Base-by-base conservation (phyloP, 441 rosid genomes). In the Jatropha multifida region DNA sequence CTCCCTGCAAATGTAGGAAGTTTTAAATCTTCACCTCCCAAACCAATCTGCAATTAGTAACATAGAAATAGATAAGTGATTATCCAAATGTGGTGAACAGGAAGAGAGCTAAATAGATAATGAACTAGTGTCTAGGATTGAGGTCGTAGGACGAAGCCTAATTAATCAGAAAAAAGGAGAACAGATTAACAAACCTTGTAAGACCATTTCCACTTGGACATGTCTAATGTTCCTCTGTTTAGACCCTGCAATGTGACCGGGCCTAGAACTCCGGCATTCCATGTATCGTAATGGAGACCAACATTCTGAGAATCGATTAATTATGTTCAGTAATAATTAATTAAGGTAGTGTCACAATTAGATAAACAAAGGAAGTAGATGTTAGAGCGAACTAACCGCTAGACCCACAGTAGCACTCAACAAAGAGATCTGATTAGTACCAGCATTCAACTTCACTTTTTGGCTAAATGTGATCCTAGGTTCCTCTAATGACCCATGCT, bases 161-260 rank as follows among this genome's bases (percentile, higher is more conserved):
- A 4, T 8, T 44, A 44, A 44, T 44, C 48, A 44, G 48, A 44
- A 44, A 44, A 44, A 7, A 5, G 7, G 6, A 18, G 61, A 58
- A 20, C 32, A 60, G 32, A 46, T 8, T 13, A 14, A 74, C 71
- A 17, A 79, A 93, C 99, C 96, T 93, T 90, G 79, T 95, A 95
- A 74, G 96, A 83, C 99, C 99, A 95, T 83, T 87, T 90, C 87
- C 90, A 90, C 90, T 96, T 87, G 51, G 99, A 86, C 76, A 95
- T 78, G 76, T 95, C 95, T 72, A 70, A 4, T 76, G 91, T 89
- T 69, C 98, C 99, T 61, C 80, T 90, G 73, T 84, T 82, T 62
- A 93, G 87, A 79, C 96, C 99, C 12, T 80, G 87, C 77, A 95
- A 68, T 42, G 90, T 80, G 69, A 93, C 92, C 3, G 99, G 99